A percentile compares a stretch with the other conserved stretches of the same genome.
Evolutionary conservation across 2,329 filamentous ascomycete genomes (phyloP).

Genomic region (Phialophora expanda): DNA sequence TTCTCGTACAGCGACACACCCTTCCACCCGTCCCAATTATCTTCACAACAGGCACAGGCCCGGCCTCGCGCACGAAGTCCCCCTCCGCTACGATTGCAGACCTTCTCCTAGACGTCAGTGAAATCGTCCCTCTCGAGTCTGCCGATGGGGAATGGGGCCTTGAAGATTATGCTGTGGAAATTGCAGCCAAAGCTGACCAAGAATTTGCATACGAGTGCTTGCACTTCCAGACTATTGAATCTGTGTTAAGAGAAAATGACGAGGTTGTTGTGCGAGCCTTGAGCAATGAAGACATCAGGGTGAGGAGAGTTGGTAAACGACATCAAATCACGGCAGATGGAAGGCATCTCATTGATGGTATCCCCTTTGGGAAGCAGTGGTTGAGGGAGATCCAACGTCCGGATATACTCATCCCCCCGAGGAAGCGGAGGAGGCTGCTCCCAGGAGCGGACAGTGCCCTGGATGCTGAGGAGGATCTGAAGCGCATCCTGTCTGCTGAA

Average conservation of each 20-base stretch:
- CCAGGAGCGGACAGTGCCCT: slow-evolving; percentile 41
- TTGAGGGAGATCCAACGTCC: slow-evolving; percentile 68
- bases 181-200: slow-evolving; percentile 52
- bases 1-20: slow-evolving; percentile 73
- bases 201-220: slow-evolving; percentile 76
- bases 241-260: slow-evolving; percentile 79
- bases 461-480: slow-evolving; percentile 41
- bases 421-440: slow-evolving; percentile 67
- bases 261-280: slow-evolving; percentile 84
- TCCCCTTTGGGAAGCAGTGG: slow-evolving; percentile 79
- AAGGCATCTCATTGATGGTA: slow-evolving; percentile 80
- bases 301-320: slow-evolving; percentile 74
- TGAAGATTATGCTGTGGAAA: slow-evolving; percentile 86
- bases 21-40: slow-evolving; percentile 74
- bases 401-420: slow-evolving; percentile 71
- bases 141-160: slow-evolving; percentile 73
- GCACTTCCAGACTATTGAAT: slow-evolving; percentile 76
- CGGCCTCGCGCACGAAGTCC: slow-evolving; percentile 48
- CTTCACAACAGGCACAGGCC: slow-evolving; percentile 63
- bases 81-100: slow-evolving; percentile 71
- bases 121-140: slow-evolving; percentile 79
- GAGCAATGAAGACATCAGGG: slow-evolving; percentile 73
- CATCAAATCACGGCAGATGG: slow-evolving; percentile 81
- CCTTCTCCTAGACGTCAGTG: slow-evolving; percentile 78
- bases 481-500: slow-evolving; percentile 17